phyloP scores from a whole-genome alignment of 1,139 yeast species.

The Nakaseomyces kungkrabaensis region DNA sequence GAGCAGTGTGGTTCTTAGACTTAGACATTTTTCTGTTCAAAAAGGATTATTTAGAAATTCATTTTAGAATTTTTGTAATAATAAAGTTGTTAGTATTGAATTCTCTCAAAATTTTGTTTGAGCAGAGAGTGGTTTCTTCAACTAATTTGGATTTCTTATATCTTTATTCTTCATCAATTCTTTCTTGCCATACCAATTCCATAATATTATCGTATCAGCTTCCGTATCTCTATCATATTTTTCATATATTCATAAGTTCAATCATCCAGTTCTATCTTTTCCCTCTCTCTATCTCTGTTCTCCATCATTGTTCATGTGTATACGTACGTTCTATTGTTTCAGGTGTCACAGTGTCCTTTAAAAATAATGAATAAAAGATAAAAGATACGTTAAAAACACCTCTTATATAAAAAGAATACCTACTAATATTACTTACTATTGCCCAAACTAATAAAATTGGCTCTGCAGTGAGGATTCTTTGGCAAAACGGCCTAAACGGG shows the following conservation, averaged over 20 bases:
- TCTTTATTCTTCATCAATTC: too few species aligned
- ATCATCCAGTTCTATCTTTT: too few species aligned
- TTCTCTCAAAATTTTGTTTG: too few species aligned
- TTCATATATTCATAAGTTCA: too few species aligned
- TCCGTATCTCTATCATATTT: too few species aligned
- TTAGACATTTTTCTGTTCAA: constrained; percentile 58
- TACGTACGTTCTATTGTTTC: constrained; percentile 4
- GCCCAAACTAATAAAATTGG: too few species aligned
- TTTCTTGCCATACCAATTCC: too few species aligned
- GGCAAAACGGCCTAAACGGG: background rate
- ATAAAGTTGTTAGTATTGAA: constrained; percentile 14
- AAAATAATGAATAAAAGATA: background rate
- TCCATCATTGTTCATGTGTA: background rate
- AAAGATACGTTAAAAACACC: background rate
- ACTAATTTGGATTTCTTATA: too few species aligned
- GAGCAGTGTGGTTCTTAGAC: constrained; percentile 99
- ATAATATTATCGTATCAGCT: too few species aligned
- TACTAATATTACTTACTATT: too few species aligned
- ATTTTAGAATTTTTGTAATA: background rate
- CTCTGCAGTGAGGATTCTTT: background rate
- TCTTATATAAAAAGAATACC: background rate
- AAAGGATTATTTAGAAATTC: constrained; percentile 6
- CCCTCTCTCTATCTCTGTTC: too few species aligned
- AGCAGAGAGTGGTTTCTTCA: too few species aligned
- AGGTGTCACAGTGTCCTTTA: constrained; percentile 3